Evolutionary conservation across 2,329 filamentous ascomycete species (phyloP).

Genomic region (Trichoderma aggressivum): DNA sequence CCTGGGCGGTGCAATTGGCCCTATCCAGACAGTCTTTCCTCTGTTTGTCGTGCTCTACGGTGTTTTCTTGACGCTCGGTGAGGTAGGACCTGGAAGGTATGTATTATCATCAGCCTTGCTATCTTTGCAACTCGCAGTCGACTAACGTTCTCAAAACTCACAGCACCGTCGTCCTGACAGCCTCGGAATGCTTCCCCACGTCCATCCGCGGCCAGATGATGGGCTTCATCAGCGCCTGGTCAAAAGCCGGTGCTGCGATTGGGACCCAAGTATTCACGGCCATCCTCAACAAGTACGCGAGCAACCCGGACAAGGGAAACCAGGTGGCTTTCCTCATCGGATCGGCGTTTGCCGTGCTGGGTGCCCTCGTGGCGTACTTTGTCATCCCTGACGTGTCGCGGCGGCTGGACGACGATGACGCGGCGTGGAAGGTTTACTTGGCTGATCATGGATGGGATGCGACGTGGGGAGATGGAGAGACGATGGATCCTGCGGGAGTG

Average conservation of each 20-base stretch:
- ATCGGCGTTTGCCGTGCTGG: slow-evolving; percentile 43
- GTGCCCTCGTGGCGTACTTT: slow-evolving; percentile 22
- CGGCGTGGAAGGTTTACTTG: slow-evolving; percentile 31
- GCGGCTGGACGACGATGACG: slow-evolving; percentile 29
- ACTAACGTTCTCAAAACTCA: neutral
- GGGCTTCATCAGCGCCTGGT: slow-evolving; percentile 45
- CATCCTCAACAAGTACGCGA: slow-evolving; percentile 43
- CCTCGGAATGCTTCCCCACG: slow-evolving; percentile 49
- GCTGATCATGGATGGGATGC: slow-evolving; percentile 29
- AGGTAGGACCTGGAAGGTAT: slow-evolving; percentile 48
- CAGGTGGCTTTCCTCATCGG: slow-evolving; percentile 51
- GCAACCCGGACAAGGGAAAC: slow-evolving; percentile 41
- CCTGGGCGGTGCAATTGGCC: slow-evolving; percentile 44
- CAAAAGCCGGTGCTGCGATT: slow-evolving; percentile 49
- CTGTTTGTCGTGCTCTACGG: slow-evolving; percentile 52
- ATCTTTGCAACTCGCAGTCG: neutral
- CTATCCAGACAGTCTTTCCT: slow-evolving; percentile 45
- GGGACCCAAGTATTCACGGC: slow-evolving; percentile 50
- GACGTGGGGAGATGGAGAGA: slow-evolving; percentile 29
- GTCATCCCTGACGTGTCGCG: slow-evolving; percentile 28
- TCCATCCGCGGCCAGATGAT: slow-evolving; percentile 48
- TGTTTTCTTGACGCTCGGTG: slow-evolving; percentile 46
- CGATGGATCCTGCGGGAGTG: slow-evolving; percentile 24
- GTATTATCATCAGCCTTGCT: neutral
- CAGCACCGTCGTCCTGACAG: slow-evolving; percentile 38